Conservation (phyloP, 495 filamentous ascomycete species). For the Hypoxylon trugodes region DNA sequence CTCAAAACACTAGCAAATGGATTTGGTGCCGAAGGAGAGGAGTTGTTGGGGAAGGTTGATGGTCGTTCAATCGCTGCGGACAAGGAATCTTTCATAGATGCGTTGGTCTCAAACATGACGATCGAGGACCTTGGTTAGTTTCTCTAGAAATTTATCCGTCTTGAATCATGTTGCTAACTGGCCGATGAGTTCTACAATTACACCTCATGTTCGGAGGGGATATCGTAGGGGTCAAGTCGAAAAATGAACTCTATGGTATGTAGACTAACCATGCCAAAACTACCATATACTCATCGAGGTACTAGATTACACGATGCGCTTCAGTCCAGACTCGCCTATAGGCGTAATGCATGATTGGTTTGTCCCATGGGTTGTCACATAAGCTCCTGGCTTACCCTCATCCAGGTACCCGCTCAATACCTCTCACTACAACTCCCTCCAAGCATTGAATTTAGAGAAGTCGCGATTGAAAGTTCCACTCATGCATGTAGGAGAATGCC, state of each 20-base stretch:
- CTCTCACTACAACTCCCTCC: constrained; percentile 50
- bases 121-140: constrained; percentile 42
- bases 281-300: constrained; percentile 6
- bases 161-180: background rate
- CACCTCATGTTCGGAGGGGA: constrained; percentile 56
- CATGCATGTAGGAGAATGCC: constrained; percentile 51
- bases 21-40: background rate
- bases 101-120: constrained; percentile 43
- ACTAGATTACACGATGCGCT: constrained; percentile 46
- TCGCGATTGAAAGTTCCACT: constrained; percentile 47
- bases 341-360: constrained; percentile 47
- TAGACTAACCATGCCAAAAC: background rate
- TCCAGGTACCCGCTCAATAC: constrained; percentile 51
- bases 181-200: constrained; percentile 45
- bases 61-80: background rate
- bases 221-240: constrained; percentile 50
- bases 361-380: no score
- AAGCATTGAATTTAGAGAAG: constrained; percentile 45
- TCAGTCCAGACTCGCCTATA: constrained; percentile 44
- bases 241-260: constrained; percentile 52
- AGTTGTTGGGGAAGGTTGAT: background rate
- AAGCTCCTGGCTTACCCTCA: no score
- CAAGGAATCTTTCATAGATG: constrained; percentile 38
- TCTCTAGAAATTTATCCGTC: background rate
- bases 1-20: background rate